These are phyloP conservation scores for Suhomyces bolitotheri DNA, from an alignment of 1,139 yeast species.

Conservation along the genomic window DNA sequence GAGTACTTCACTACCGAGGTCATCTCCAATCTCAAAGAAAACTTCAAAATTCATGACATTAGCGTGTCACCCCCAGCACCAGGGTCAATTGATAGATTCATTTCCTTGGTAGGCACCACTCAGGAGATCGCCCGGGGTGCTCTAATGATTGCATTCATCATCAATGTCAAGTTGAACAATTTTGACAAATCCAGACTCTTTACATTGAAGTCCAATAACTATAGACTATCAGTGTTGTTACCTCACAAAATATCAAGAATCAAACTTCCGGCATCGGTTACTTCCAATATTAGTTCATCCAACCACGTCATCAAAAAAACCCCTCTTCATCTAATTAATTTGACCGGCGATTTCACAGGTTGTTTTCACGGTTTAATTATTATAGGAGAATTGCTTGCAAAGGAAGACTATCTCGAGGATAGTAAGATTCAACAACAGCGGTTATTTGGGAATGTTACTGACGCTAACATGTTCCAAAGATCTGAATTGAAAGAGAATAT, in stretches of 20 bases:
- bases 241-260: neutral
- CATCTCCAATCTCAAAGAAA: slow-evolving; percentile 13
- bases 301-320: neutral
- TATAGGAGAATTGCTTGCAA: slow-evolving; percentile 1
- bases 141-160: slow-evolving; percentile 24
- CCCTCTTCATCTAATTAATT: neutral
- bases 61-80: slow-evolving; percentile 21
- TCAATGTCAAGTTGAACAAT: slow-evolving; percentile 29
- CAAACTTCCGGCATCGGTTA: neutral
- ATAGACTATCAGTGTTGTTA: slow-evolving; percentile 10
- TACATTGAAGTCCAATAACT: slow-evolving; percentile 37
- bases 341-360: slow-evolving; percentile 8
- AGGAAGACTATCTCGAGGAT: slow-evolving; percentile 6
- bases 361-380: slow-evolving; percentile 4
- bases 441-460: slow-evolving; percentile 28
- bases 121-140: slow-evolving; percentile 25
- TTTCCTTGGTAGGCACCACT: slow-evolving; percentile 30
- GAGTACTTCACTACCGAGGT: slow-evolving; percentile 22
- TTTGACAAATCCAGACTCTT: slow-evolving; percentile 19
- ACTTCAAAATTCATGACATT: slow-evolving; percentile 24
- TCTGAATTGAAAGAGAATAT: slow-evolving; percentile 22
- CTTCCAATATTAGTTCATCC: neutral
- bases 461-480: slow-evolving; percentile 27
- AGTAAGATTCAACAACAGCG: slow-evolving; percentile 16
- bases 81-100: slow-evolving; percentile 32